phyloP scores from a whole-genome alignment of 768 basidiomycete species.

The Boletus sp. region DNA sequence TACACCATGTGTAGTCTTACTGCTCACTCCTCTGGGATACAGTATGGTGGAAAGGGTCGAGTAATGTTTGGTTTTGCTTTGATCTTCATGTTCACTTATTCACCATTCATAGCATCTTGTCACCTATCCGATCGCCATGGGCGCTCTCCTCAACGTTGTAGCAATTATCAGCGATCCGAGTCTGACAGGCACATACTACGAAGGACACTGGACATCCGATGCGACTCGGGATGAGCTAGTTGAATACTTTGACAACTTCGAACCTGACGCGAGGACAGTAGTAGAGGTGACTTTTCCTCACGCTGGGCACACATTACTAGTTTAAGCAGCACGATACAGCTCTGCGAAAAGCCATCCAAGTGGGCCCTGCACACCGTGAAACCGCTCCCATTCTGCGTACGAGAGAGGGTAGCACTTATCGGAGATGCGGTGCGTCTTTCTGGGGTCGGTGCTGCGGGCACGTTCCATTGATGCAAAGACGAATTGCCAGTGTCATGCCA shows the following conservation, averaged over 20 bases:
- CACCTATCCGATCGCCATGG: conserved; percentile 38
- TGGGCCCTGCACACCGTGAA: conserved; percentile 47
- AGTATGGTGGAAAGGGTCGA: conserved; percentile 13
- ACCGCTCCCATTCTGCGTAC: conserved; percentile 39
- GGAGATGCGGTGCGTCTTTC: conserved; percentile 40
- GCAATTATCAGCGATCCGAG: conserved; percentile 30
- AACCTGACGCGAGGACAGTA: conserved; percentile 12
- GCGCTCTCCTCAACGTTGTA: conserved; percentile 36
- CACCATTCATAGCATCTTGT: conserved; percentile 35
- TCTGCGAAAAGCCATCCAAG: conserved; percentile 35
- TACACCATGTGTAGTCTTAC: neutral
- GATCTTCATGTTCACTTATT: neutral
- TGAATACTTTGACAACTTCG: no score
- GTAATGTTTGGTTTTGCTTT: neutral
- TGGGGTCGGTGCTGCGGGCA: neutral
- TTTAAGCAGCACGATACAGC: conserved; percentile 18
- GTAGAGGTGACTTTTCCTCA: conserved; percentile 6
- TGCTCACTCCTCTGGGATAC: conserved; percentile 7
- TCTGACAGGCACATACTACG: conserved; percentile 30
- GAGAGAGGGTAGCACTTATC: conserved; percentile 34
- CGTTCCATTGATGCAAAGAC: neutral
- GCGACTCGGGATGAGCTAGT: no score
- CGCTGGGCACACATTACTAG: neutral
- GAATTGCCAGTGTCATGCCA: conserved; percentile 19
- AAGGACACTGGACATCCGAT: conserved; percentile 12